Evolutionary conservation across 73 alveolate genomes (phyloP), one percentile per base, ranked within the genome.

Genomic region (Symbiodinium natans): DNA sequence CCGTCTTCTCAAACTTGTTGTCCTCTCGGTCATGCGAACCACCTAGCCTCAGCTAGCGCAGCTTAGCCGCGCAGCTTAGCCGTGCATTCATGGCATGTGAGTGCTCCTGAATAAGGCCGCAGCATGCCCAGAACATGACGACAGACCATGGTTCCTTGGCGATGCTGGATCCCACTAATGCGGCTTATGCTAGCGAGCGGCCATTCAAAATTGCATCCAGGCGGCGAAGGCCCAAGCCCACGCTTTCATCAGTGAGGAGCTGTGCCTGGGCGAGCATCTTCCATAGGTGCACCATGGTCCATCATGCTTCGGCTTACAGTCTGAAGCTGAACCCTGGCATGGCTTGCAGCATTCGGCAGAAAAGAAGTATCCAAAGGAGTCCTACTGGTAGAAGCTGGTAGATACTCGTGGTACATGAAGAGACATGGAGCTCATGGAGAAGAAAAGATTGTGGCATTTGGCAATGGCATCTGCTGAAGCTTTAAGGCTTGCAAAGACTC

Each of bases 141-240:
- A 40, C 97, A 90, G 17, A 90, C 97, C 97, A 90, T 90, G 88
- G 97, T 90, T 40, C 97, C 84, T 74, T 29, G 43, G n/a, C 84
- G 27, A 74, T 9, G 29, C 40, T 31, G 4, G 2, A 11, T n/a
- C n/a, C n/a, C n/a, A n/a, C n/a, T n/a, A n/a, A n/a, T n/a, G n/a
- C n/a, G n/a, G n/a, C n/a, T n/a, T n/a, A n/a, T n/a, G n/a, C n/a
- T n/a, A n/a, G n/a, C n/a, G n/a, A n/a, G n/a, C n/a, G n/a, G n/a
- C n/a, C n/a, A n/a, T n/a, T n/a, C n/a, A n/a, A n/a, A n/a, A n/a
- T 36, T 63, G 80, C 80, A 29, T 25, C 36, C 43, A 34, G 42
- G 84, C 40, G 8, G 84, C 84, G 87, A 68, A 90, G 54, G n/a
- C 97, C 97, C 77, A 90, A 41, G 10, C 97, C 97, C 41, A 90